A percentile compares a stretch with the other conserved stretches of the same genome.
Evolutionary conservation across 352 stramenopile species (phyloP).

Genomic region (Thraustotheca clavata): DNA sequence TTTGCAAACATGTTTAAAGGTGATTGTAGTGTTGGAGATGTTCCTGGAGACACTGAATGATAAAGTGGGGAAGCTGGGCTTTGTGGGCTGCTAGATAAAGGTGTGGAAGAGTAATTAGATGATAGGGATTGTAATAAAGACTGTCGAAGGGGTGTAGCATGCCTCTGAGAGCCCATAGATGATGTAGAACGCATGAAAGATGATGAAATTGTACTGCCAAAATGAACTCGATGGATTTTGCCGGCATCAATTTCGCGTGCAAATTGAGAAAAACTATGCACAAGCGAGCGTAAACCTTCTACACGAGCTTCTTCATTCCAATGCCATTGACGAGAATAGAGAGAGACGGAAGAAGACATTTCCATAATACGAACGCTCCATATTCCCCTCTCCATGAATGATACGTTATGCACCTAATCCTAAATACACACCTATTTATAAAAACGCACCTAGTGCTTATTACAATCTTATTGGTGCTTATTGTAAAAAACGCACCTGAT

Average conservation of each 20-base stretch:
- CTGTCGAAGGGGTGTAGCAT: constrained; percentile 12
- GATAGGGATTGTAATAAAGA: constrained; percentile 11
- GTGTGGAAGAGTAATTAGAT: constrained; percentile 26
- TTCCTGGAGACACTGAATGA: constrained; percentile 1
- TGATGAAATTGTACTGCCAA: constrained; percentile 46
- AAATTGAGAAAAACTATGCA: constrained; percentile 80
- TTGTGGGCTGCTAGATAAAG: constrained; percentile 23
- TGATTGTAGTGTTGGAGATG: neutral
- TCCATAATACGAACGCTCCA: constrained; percentile 33
- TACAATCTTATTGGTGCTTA: no score
- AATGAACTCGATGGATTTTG: constrained; percentile 26
- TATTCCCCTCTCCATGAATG: no score
- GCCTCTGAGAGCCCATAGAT: constrained; percentile 17
- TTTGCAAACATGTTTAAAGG: neutral
- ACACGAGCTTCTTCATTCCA: constrained; percentile 65
- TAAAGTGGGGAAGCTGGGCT: constrained; percentile 23
- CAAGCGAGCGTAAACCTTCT: constrained; percentile 62
- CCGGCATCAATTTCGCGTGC: constrained; percentile 77
- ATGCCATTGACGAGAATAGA: constrained; percentile 76
- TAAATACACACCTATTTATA: no score
- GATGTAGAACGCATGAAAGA: constrained; percentile 13
- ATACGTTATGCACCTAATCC: no score
- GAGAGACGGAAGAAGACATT: constrained; percentile 48
- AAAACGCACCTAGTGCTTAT: no score
- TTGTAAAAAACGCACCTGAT: no score